Conservation (phyloP, 257 asterid species). For the Penstemon eatonii region DNA sequence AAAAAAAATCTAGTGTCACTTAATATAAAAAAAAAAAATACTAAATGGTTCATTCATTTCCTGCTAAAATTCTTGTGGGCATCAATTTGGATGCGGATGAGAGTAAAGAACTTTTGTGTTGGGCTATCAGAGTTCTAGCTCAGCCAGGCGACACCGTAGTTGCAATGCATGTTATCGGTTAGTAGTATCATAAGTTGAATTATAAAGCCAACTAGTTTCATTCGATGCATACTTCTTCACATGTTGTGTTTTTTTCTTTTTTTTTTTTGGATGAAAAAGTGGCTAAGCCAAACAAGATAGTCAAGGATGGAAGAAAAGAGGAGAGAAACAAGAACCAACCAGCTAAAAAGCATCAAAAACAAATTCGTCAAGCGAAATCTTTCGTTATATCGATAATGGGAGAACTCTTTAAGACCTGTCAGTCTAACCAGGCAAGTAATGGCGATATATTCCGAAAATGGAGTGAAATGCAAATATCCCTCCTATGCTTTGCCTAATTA, state of each 20-base stretch:
- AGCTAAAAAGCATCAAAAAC: constrained; percentile 47
- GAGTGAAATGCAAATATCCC: background rate
- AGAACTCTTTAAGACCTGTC: constrained; percentile 60
- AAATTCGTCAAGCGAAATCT: constrained; percentile 72
- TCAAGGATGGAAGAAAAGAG: constrained; percentile 36
- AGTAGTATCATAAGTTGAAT: constrained; percentile 25
- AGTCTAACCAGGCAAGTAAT: constrained; percentile 51
- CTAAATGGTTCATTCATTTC: constrained; percentile 38
- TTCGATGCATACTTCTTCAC: background rate
- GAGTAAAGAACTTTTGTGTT: constrained; percentile 54
- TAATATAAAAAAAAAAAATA: background rate
- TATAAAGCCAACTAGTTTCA: background rate
- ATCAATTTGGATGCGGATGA: constrained; percentile 57
- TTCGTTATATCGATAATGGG: constrained; percentile 63
- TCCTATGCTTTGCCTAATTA: no score
- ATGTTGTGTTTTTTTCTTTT: background rate
- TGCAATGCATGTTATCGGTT: constrained; percentile 73
- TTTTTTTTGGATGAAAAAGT: constrained; percentile 27
- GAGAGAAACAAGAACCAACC: constrained; percentile 43
- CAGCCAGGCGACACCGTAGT: constrained; percentile 65
- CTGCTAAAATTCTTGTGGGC: constrained; percentile 68
- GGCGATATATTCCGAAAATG: background rate
- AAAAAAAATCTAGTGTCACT: background rate
- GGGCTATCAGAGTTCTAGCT: constrained; percentile 62
- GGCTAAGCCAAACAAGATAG: constrained; percentile 40